Conservation (phyloP, 768 basidiomycete species). For the Phlegmacium glaucopus region DNA sequence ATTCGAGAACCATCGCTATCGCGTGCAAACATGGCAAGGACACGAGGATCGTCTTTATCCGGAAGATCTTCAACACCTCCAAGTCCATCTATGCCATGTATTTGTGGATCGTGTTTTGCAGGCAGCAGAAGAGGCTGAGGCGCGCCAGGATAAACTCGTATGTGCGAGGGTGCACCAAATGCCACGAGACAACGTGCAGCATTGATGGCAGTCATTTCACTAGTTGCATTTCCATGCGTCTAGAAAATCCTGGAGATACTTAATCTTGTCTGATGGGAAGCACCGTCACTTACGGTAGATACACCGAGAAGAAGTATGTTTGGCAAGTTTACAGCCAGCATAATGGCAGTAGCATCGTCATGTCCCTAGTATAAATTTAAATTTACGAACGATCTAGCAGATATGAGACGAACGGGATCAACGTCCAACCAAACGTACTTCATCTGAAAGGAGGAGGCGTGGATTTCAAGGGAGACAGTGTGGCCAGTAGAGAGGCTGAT, state of each 20-base stretch:
- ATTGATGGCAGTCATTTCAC: slow-evolving; percentile 61
- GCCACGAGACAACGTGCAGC: slow-evolving; percentile 75
- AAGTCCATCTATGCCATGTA: slow-evolving; percentile 81
- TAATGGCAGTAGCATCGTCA: slow-evolving; percentile 83
- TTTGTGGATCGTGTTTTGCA: slow-evolving; percentile 65
- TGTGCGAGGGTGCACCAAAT: slow-evolving; percentile 55
- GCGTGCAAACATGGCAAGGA: slow-evolving; percentile 47
- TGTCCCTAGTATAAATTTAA: slow-evolving; percentile 57
- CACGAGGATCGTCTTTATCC: slow-evolving; percentile 39
- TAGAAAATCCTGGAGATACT: slow-evolving; percentile 22
- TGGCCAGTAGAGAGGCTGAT: too few species aligned
- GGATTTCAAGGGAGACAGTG: too few species aligned
- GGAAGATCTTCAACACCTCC: slow-evolving; percentile 83
- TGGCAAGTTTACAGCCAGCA: slow-evolving; percentile 67
- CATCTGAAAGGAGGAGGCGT: too few species aligned
- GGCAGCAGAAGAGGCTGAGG: slow-evolving; percentile 62
- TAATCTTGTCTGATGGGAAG: background rate
- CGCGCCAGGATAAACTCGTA: slow-evolving; percentile 71
- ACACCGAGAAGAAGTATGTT: slow-evolving; percentile 72
- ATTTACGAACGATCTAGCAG: background rate
- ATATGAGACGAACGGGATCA: slow-evolving; percentile 50
- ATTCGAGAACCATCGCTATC: slow-evolving; percentile 37
- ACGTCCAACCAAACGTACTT: slow-evolving; percentile 60
- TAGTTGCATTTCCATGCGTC: slow-evolving; percentile 80
- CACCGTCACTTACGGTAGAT: slow-evolving; percentile 60